Percentiles rank a stretch among this genome's conserved stretches.
phyloP scores from a whole-genome alignment of 2,329 filamentous ascomycete genomes.

The Chaetomium sp. region DNA sequence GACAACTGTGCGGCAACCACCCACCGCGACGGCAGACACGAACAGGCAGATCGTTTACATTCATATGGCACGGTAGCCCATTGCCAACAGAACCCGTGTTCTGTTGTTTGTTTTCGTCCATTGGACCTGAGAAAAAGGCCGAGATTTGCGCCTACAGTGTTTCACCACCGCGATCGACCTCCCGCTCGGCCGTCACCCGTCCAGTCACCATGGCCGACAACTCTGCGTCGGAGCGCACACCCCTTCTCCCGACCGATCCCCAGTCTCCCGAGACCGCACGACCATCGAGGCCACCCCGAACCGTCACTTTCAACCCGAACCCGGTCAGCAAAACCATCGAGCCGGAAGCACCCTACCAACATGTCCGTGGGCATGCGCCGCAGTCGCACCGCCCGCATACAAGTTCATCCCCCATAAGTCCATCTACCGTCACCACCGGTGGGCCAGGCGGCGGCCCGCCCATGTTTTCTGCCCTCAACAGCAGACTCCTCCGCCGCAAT shows the following conservation, averaged over 20 bases:
- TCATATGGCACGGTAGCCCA: conserved; percentile 12
- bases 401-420: conserved; percentile 37
- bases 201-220: conserved; percentile 26
- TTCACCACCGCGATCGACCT: background rate
- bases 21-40: background rate
- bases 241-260: conserved; percentile 27
- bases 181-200: background rate
- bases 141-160: conserved; percentile 14
- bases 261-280: conserved; percentile 29
- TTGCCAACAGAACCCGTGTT: background rate
- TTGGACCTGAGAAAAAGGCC: background rate
- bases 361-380: conserved; percentile 30
- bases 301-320: conserved; percentile 76
- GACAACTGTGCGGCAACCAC: background rate
- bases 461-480: conserved; percentile 80
- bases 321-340: conserved; percentile 64
- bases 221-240: conserved; percentile 27
- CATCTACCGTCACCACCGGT: conserved; percentile 48
- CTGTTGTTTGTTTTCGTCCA: background rate
- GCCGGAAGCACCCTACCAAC: conserved; percentile 44
- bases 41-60: background rate
- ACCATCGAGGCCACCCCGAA: conserved; percentile 54
- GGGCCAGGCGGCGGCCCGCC: conserved; percentile 50
- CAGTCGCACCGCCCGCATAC: conserved; percentile 38
- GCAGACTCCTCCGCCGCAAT: conserved; percentile 81